Conservation (phyloP, 2,329 filamentous ascomycete genomes). For the Pleomassaria siparia region DNA sequence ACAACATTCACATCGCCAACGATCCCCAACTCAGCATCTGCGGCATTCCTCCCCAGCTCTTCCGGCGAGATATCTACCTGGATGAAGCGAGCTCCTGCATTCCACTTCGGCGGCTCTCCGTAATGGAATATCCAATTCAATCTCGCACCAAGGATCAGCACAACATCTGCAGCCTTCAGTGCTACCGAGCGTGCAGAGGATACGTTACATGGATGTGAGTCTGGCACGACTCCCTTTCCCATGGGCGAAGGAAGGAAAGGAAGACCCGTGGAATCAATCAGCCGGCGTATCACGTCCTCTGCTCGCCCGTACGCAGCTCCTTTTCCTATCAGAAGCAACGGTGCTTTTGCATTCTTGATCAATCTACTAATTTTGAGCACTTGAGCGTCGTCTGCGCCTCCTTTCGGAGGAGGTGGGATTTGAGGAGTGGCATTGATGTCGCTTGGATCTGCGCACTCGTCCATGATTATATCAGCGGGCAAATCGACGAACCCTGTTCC, state of each 20-base stretch:
- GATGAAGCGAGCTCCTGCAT: conserved; percentile 51
- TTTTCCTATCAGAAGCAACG: conserved; percentile 57
- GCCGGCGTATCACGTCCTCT: conserved; percentile 47
- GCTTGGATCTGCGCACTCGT: conserved; percentile 15
- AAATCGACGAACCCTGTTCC: conserved; percentile 57
- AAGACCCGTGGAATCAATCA: conserved; percentile 52
- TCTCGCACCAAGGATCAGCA: conserved; percentile 56
- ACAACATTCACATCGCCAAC: conserved; percentile 55
- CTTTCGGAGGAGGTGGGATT: conserved; percentile 45
- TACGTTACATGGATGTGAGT: conserved; percentile 55
- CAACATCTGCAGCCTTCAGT: conserved; percentile 56
- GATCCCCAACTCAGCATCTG: conserved; percentile 50
- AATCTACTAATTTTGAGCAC: conserved; percentile 47
- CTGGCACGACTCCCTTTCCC: conserved; percentile 59
- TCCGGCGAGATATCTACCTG: conserved; percentile 58
- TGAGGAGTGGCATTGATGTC: conserved; percentile 8
- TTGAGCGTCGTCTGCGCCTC: conserved; percentile 48
- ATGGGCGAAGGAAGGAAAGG: conserved; percentile 61
- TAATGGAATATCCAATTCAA: conserved; percentile 62
- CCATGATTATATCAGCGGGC: conserved; percentile 58
- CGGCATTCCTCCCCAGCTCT: conserved; percentile 55
- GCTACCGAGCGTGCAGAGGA: conserved; percentile 57
- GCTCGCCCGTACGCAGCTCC: conserved; percentile 57
- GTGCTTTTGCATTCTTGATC: conserved; percentile 53
- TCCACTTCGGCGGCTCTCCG: conserved; percentile 58